Evolutionary conservation across 345 rosid genomes (phyloP), one percentile per base, ranked within the genome.

Genomic region (Brassica juncea): DNA sequence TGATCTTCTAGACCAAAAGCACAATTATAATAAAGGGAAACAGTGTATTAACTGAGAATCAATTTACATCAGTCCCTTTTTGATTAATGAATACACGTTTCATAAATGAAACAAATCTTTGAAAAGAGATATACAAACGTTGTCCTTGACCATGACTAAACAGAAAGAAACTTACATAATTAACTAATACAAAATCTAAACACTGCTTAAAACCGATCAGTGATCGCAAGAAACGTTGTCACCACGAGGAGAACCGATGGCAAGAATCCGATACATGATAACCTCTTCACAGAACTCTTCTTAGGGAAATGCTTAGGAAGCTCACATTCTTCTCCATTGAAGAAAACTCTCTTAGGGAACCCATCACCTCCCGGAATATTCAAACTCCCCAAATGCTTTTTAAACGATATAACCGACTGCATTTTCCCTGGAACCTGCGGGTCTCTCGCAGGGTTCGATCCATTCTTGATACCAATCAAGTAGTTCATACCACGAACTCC

Each of bases 281-380:
- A 70, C 59, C 65, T 84, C 44, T 31, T 62, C 1, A 75, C 89
- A 2, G 82, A 62, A 73, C 85, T 84, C 79, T 75, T 80, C 11
- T 21, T 42, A 0, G 99, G 98, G 9, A 90, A 70, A 2, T 61
- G 64, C 19, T 75, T 75, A 1, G 99, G 99, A 69, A 95, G 85
- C 2, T 90, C 88, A 72, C 99, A 95, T 83, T 95, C 98, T 79
- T 93, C 97, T 10, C 99, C 99, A 68, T 95, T 90, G 75, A 95
- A 95, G 75, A 80, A 78, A 58, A 95, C 84, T 82, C 77, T 90
- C 15, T 85, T 76, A 3, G 99, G 98, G 66, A 91, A 95, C 0
- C 97, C 97, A 70, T 93, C 92, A 1, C 99, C 98, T 3, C 62
- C 25, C 0, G 8, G 66, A 10, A 95, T 74, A 60, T 90, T 81